Percentiles rank a stretch among this genome's conserved stretches.
These are phyloP conservation scores for Haplosporangium sp. DNA, from an alignment of 371 early-diverging fungal genomes.

Conservation along the genomic window DNA sequence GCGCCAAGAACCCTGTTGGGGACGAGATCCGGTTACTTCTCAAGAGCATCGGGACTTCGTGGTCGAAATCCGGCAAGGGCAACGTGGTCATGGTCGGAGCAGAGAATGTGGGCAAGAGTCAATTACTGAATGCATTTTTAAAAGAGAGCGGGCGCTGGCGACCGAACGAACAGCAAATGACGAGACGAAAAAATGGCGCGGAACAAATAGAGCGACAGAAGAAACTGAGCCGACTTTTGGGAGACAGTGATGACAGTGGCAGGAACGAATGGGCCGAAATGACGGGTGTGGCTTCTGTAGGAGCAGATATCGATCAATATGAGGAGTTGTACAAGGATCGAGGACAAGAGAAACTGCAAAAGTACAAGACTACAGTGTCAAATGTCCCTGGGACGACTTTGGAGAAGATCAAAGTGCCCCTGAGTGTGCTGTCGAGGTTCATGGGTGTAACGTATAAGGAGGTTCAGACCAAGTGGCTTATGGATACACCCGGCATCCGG, in stretches of 20 bases:
- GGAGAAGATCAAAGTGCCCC: slow-evolving; percentile 39
- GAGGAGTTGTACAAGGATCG: slow-evolving; percentile 21
- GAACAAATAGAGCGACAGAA: slow-evolving; percentile 26
- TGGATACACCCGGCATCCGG: slow-evolving; percentile 53
- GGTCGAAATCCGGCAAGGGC: slow-evolving; percentile 34
- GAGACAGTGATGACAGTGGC: slow-evolving; percentile 4
- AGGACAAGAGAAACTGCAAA: slow-evolving; percentile 23
- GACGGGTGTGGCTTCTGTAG: slow-evolving; percentile 25
- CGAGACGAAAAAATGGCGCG: neutral
- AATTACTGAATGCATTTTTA: slow-evolving; percentile 49
- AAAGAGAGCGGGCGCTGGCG: slow-evolving; percentile 37
- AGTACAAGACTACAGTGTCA: slow-evolving; percentile 44
- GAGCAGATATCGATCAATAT: slow-evolving; percentile 21
- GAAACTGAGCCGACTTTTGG: slow-evolving; percentile 27
- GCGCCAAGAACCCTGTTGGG: slow-evolving; percentile 46
- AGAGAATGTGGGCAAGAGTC: slow-evolving; percentile 53
- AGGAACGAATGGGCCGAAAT: slow-evolving; percentile 28
- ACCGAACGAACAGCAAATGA: slow-evolving; percentile 8
- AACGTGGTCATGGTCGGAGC: slow-evolving; percentile 49
- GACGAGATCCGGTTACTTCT: slow-evolving; percentile 41
- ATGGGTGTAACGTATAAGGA: slow-evolving; percentile 24
- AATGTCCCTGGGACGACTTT: slow-evolving; percentile 51
- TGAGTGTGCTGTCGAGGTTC: slow-evolving; percentile 32
- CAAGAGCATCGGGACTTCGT: slow-evolving; percentile 26
- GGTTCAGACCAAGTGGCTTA: slow-evolving; percentile 32